phyloP scores from a whole-genome alignment of 148 eudicot genomes.

The Heliamphora exappendiculata region DNA sequence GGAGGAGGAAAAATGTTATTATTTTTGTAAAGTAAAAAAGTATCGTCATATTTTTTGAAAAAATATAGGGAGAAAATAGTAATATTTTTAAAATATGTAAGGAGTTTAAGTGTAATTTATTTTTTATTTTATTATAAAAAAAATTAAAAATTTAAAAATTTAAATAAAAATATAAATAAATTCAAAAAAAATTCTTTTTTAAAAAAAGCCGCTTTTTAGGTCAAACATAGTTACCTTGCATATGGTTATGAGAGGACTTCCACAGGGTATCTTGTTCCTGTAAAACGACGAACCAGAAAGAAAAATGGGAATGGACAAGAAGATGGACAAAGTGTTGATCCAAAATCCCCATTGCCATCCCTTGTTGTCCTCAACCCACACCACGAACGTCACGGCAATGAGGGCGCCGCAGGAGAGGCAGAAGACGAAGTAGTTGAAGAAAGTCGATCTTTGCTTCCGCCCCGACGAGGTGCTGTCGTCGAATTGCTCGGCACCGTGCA shows the following conservation, averaged over 20 bases:
- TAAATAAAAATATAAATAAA: no score
- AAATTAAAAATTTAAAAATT: no score
- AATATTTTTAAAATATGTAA: no score
- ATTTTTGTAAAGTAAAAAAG: no score
- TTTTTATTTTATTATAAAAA: no score
- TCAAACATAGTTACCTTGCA: slow-evolving; percentile 52
- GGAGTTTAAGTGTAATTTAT: no score
- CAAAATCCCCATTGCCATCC: slow-evolving; percentile 98
- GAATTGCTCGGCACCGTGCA: slow-evolving; percentile 91
- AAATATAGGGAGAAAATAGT: no score
- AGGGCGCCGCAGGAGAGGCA: slow-evolving; percentile 71
- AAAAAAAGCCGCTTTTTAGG: no score
- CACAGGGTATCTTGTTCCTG: slow-evolving; percentile 64
- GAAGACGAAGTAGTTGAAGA: slow-evolving; percentile 89
- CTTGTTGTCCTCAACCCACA: slow-evolving; percentile 89
- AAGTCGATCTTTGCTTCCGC: slow-evolving; percentile 74
- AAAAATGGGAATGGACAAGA: slow-evolving; percentile 67
- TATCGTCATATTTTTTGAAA: no score
- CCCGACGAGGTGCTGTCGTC: slow-evolving; percentile 60
- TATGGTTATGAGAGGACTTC: slow-evolving; percentile 88
- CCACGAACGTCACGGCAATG: slow-evolving; percentile 84
- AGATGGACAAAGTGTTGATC: slow-evolving; percentile 54
- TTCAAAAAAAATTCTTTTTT: no score
- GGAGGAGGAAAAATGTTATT: no score
- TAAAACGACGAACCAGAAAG: slow-evolving; percentile 58